A percentile compares a stretch with the other conserved stretches of the same genome.
These are phyloP conservation scores for Penicillium polonicum DNA, from an alignment of 2,329 filamentous ascomycete genomes.

Conservation along the genomic window DNA sequence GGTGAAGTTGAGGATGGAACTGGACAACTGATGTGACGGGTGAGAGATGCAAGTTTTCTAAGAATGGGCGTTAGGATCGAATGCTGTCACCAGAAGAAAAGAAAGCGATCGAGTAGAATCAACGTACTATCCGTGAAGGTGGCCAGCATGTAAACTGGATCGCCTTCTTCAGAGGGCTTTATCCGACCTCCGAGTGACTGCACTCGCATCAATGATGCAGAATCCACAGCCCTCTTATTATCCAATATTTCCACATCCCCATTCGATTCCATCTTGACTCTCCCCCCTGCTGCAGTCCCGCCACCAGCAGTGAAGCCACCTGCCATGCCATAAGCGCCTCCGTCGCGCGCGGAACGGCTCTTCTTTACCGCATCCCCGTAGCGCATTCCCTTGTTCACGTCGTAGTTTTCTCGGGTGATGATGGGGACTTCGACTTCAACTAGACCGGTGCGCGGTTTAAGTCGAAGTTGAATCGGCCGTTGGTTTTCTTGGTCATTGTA, in stretches of 20 bases:
- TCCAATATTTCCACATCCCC: slow-evolving; percentile 35
- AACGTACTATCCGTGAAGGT: slow-evolving; percentile 78
- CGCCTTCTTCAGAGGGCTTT: slow-evolving; percentile 65
- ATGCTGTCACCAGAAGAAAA: neutral
- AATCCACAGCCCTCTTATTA: slow-evolving; percentile 29
- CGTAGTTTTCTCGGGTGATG: slow-evolving; percentile 71
- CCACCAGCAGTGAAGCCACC: slow-evolving; percentile 69
- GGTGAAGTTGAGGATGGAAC: slow-evolving; percentile 86
- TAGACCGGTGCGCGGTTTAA: slow-evolving; percentile 80
- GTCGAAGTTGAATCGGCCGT: slow-evolving; percentile 69
- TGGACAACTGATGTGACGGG: slow-evolving; percentile 80
- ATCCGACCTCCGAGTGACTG: slow-evolving; percentile 86
- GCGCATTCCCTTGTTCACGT: slow-evolving; percentile 74
- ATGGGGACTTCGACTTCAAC: slow-evolving; percentile 91
- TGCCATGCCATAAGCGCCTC: slow-evolving; percentile 68
- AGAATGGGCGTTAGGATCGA: slow-evolving; percentile 8
- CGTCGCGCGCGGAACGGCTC: slow-evolving; percentile 53
- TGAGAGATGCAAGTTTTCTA: slow-evolving; percentile 83
- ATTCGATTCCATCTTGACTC: slow-evolving; percentile 24
- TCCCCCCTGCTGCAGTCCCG: slow-evolving; percentile 31
- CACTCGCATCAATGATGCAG: slow-evolving; percentile 63
- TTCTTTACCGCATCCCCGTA: slow-evolving; percentile 76
- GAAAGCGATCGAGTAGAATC: neutral
- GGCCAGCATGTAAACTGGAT: slow-evolving; percentile 80
- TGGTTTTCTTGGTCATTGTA: slow-evolving; percentile 58